Conservation (phyloP, 148 eudicot species). For the Silene latifolia region DNA sequence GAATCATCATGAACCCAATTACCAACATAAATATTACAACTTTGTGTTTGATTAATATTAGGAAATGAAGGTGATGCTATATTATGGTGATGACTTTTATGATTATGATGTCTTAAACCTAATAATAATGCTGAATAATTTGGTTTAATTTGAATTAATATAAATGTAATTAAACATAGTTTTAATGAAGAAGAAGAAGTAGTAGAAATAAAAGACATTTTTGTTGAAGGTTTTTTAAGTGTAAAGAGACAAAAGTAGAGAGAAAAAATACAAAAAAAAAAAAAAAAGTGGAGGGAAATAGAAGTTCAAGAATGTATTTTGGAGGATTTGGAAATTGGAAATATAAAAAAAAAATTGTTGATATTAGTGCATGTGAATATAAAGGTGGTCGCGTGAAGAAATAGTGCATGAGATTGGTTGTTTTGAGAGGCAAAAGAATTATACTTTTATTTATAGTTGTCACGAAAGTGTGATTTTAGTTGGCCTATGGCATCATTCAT, state of each 20-base stretch:
- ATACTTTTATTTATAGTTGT: slow-evolving; percentile 3
- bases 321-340: background rate
- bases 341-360: background rate
- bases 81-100: slow-evolving; percentile 23
- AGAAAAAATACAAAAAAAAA: background rate
- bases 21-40: slow-evolving; percentile 66
- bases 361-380: slow-evolving; percentile 5
- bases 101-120: slow-evolving; percentile 27
- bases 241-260: background rate
- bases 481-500: background rate
- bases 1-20: slow-evolving; percentile 67
- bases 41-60: slow-evolving; percentile 33
- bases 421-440: background rate
- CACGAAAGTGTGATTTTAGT: background rate
- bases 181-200: background rate
- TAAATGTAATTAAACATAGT: slow-evolving; percentile 1
- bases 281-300: slow-evolving; percentile 17
- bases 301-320: background rate
- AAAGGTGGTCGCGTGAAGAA: background rate
- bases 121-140: slow-evolving; percentile 23
- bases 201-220: slow-evolving; percentile 18
- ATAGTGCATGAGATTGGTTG: slow-evolving; percentile 8
- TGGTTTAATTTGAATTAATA: slow-evolving; percentile 14
- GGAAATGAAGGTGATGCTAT: slow-evolving; percentile 25
- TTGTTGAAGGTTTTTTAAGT: slow-evolving; percentile 7